Base-by-base conservation (phyloP, 2,329 filamentous ascomycete species). In the Botryotinia narcissicola region DNA sequence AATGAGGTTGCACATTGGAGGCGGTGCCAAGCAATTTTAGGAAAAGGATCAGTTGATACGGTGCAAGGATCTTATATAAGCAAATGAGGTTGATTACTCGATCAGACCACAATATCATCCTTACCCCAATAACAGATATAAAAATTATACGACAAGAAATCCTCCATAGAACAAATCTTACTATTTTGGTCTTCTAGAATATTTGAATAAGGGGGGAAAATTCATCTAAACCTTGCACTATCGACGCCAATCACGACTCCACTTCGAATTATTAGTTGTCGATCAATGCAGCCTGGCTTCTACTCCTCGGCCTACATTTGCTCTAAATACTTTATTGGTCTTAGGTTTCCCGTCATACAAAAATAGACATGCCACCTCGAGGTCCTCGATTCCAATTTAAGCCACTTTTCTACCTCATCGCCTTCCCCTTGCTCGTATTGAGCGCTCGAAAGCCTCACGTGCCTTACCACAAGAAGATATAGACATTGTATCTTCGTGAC, bases 1-100 rank as follows among this genome's bases (percentile, higher is more conserved):
- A 44, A 70, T 70, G 54, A 72, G 29, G 61, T 68, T 72, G 37
- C 32, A 60, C 48, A 10, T 37, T 54, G 37, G 37, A 72, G 61
- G 70, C 46, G 60, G 48, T 67, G 35, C 42, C 60, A 67, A 67
- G 46, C 46, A 71, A 57, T 57, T 44, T 71, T 57, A 54, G 37
- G 70, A 42, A 37, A 54, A 66, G 46, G 60, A 66, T 71, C 60
- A 35, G 25, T 67, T n/a, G 32, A 67, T 32, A 29, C 8, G 20
- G n/a, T 25, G 37, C 66, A 57, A 20, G 48, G 25, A 42, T 69
- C 9, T 69, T 69, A 57, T 10, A 40, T 44, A 69, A 69, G 66
- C 48, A 51, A 37, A 20, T 42, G 66, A 69, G n/a, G 48, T 57
- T 57, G 25, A 68, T 68, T 68, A 35, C 35, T 57, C 18, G 48